These are phyloP conservation scores for Actinomucor elegans DNA, from an alignment of 371 early-diverging fungal species.

Conservation along the genomic window DNA sequence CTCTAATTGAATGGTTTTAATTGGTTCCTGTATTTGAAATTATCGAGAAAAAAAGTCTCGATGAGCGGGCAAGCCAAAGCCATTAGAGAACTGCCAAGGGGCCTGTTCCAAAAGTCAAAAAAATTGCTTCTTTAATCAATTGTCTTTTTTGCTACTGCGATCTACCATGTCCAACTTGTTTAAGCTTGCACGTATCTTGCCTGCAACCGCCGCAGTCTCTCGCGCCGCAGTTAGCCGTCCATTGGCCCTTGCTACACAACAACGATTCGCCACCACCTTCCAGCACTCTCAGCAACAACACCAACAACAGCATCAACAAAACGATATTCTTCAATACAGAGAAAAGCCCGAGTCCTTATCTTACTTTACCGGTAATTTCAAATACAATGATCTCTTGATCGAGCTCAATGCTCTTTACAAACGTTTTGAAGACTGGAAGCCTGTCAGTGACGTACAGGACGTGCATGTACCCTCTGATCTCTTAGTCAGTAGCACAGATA, in stretches of 20 bases:
- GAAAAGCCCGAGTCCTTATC: constrained; percentile 71
- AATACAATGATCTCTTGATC: constrained; percentile 75
- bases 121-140: background rate
- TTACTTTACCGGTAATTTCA: constrained; percentile 89
- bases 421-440: constrained; percentile 40
- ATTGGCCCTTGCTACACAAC: background rate
- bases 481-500: background rate
- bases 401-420: constrained; percentile 67
- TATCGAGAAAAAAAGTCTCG: too few species aligned
- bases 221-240: background rate
- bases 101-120: constrained; percentile 20
- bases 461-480: constrained; percentile 5
- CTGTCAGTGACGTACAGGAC: background rate
- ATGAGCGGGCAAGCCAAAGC: background rate
- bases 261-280: constrained; percentile 7
- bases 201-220: background rate
- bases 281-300: background rate
- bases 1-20: too few species aligned
- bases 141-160: too few species aligned
- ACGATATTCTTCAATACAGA: constrained; percentile 35
- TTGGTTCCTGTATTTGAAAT: too few species aligned
- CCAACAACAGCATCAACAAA: constrained; percentile 5
- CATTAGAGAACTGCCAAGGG: constrained; percentile 23
- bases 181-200: constrained; percentile 12
- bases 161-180: constrained; percentile 11